phyloP scores from a whole-genome alignment of 176 grass and related monocot species.

The Oryza longistaminata region DNA sequence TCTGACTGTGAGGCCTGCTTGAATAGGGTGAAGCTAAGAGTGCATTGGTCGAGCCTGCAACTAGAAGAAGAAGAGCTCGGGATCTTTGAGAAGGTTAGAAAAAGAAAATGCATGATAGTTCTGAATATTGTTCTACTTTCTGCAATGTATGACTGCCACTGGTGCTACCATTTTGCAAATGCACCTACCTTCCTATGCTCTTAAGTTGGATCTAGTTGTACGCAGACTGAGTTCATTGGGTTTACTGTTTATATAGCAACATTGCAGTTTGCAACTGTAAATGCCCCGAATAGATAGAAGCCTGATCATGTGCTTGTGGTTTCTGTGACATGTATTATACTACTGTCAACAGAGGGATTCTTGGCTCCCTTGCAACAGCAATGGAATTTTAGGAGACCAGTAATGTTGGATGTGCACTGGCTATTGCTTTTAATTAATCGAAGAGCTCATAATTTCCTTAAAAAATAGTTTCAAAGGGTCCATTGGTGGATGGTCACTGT shows the following conservation, averaged over 20 bases:
- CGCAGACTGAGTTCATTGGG: background rate
- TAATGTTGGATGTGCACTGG: background rate
- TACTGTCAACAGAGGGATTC: background rate
- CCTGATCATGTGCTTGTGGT: background rate
- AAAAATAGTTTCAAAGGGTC: background rate
- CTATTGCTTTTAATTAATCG: background rate
- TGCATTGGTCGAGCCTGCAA: slow-evolving; percentile 18
- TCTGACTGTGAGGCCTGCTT: background rate
- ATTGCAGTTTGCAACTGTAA: slow-evolving; percentile 18
- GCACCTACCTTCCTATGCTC: background rate
- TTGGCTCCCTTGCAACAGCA: background rate
- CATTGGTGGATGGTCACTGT: background rate
- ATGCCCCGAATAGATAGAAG: slow-evolving; percentile 7
- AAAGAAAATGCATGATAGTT: slow-evolving; percentile 7
- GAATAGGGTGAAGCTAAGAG: slow-evolving; percentile 91
- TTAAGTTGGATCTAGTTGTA: background rate
- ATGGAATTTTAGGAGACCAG: background rate
- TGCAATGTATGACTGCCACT: background rate
- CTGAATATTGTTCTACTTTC: slow-evolving; percentile 1
- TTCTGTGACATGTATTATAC: background rate
- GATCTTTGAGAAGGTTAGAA: slow-evolving; percentile 29
- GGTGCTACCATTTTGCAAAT: slow-evolving; percentile 20
- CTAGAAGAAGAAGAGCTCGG: slow-evolving; percentile 1
- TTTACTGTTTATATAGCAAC: background rate
- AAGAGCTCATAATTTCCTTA: background rate